phyloP scores from a whole-genome alignment of 2,329 filamentous ascomycete species.

The Penicillium vulpinum region DNA sequence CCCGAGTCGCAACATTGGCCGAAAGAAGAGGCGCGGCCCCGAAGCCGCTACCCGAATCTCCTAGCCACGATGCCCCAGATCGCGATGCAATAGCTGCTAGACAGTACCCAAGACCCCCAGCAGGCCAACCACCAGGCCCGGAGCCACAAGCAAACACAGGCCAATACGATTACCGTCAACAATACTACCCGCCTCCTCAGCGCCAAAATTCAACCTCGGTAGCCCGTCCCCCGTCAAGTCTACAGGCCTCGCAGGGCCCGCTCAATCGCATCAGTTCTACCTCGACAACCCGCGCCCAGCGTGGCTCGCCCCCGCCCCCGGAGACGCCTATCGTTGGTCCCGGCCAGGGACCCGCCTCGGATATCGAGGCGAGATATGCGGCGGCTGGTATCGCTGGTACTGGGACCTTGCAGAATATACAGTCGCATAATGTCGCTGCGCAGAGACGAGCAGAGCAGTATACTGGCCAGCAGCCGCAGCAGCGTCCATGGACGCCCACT shows the following conservation, averaged over 20 bases:
- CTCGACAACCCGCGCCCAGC: conserved; percentile 85
- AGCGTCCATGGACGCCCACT: conserved; percentile 89
- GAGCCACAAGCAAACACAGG: conserved; percentile 32
- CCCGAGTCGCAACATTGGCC: conserved; percentile 63
- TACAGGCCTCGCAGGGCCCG: conserved; percentile 48
- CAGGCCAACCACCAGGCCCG: conserved; percentile 38
- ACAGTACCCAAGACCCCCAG: conserved; percentile 44
- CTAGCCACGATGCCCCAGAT: conserved; percentile 72
- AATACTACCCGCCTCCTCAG: conserved; percentile 61
- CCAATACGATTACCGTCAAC: conserved; percentile 58
- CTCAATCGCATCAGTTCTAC: conserved; percentile 71
- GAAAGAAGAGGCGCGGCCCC: conserved; percentile 75
- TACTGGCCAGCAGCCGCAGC: conserved; percentile 50
- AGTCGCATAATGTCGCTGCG: conserved; percentile 75
- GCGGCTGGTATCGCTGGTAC: conserved; percentile 87
- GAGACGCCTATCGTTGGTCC: conserved; percentile 84
- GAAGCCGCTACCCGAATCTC: conserved; percentile 79
- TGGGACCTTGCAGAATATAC: conserved; percentile 74
- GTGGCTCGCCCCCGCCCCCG: conserved; percentile 90
- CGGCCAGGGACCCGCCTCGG: conserved; percentile 68
- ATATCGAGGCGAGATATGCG: conserved; percentile 88
- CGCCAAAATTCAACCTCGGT: conserved; percentile 30
- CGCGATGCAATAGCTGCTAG: conserved; percentile 79
- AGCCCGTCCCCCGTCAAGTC: conserved; percentile 26
- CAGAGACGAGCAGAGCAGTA: conserved; percentile 81